Base-by-base conservation (phyloP, 2,329 filamentous ascomycete species). In the Trichoderma sp. region DNA sequence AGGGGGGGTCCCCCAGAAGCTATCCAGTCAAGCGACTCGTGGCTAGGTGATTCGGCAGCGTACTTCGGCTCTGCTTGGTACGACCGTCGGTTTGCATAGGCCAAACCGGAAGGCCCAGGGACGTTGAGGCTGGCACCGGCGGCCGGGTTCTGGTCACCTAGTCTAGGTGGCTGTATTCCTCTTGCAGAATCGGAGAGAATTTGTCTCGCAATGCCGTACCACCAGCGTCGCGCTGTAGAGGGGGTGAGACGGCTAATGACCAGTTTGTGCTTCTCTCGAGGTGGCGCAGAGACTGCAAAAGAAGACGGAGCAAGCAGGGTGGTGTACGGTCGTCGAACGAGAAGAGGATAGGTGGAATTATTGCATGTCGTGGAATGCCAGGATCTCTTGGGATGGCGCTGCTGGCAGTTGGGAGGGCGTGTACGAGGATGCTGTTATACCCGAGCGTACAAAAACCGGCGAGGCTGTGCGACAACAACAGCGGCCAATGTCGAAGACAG, bases 321-420 rank as follows among this genome's bases (percentile, higher is more conserved):
- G 55, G 60, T 54, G 61, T 48, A 41, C 57, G 17, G 19, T 41
- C 64, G 24, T 43, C 39, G 51, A 52, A 54, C 64, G 30, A n/a
- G 41, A 45, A 47, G 60, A 54, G n/a, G 30, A 41, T 61, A 39
- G n/a, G 52, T 67, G 43, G 63, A 55, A 54, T 68, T 70, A 66
- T 68, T 55, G 69, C 69, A 71, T 71, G 65, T 64, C 67, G 68
- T 67, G 68, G 64, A 63, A 68, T 55, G 55, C 34, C 54, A 54
- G 52, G 60, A 54, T 64, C 60, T 54, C 58, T 45, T 56, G 50
- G 45, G 47, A 24, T 55, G 64, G 64, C 47, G 48, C 60, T 66
- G 54, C 60, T 64, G 59, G 64, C 58, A 56, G 44, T 56, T 66
- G 43, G 56, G 48, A 48, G 39, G 64, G 30, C 62, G 59, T 44